Base-by-base conservation (phyloP, 441 rosid species). In the Sinapis alba region DNA sequence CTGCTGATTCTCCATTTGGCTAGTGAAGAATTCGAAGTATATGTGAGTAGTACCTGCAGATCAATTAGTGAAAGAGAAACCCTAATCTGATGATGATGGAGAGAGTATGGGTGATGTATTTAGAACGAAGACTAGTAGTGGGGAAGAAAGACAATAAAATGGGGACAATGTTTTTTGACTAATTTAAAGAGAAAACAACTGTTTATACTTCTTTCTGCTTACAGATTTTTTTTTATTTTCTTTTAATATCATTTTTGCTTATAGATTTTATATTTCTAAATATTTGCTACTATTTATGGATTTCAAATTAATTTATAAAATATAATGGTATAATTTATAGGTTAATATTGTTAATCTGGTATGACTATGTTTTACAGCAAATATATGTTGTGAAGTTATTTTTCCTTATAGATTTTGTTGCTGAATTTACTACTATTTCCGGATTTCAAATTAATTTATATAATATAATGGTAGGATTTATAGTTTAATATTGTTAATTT, bases 51-150 rank as follows among this genome's bases (percentile, higher is more conserved):
- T 20, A 27, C 0, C 15, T 12, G 32, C 21, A 69, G 78, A 80
- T 77, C 69, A 73, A 74, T 18, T 30, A 62, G 47, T 77, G 71
- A 43, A 51, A 36, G 41, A 64, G 73, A 88, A 89, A 86, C 93
- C 97, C 95, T 91, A 91, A 80, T 59, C 75, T 57, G 78, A 70
- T 67, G 80, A 75, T 63, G 86, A 70, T 53, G 77, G 56, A 65
- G 60, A 53, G 60, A 53, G 59, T 68, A 72, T 51, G 45, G 61
- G 67, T 41, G 69, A 71, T 67, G 67, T 26, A 20, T 43, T 65
- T 11, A 23, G 41, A 27, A 27, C 58, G 70, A 65, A 47, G 70
- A 65, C 70, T 65, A 65, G 70, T 65, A 65, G 70, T 65, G 70
- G 70, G 41, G 82, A n/a, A n/a, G 70, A 76, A 81, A 59, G 80